Percentiles rank a stretch among this genome's conserved stretches.
These are phyloP conservation scores for Komagataella pastoris DNA, from an alignment of 805 yeast genomes.

Conservation along the genomic window DNA sequence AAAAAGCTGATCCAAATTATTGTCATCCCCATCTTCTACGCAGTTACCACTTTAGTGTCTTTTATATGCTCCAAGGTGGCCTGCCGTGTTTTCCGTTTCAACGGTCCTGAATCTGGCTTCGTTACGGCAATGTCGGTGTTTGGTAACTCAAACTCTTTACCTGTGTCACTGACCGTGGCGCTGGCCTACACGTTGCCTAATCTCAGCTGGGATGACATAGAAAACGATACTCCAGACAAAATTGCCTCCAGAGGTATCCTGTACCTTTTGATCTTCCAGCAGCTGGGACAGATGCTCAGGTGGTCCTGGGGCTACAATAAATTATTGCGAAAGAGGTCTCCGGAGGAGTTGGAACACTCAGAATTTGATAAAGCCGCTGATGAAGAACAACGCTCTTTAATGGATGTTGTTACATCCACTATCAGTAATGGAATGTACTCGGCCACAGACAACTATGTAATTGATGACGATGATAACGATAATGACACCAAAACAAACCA, in stretches of 20 bases:
- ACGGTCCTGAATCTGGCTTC: constrained; percentile 70
- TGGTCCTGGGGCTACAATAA: constrained; percentile 86
- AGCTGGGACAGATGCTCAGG: constrained; percentile 68
- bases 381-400: neutral
- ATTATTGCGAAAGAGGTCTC: constrained; percentile 38
- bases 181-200: constrained; percentile 66
- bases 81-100: constrained; percentile 40
- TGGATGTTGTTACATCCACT: neutral
- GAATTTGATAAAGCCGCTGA: constrained; percentile 6
- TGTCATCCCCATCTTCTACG: constrained; percentile 74
- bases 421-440: neutral
- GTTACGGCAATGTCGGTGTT: constrained; percentile 96
- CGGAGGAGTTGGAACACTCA: constrained; percentile 12
- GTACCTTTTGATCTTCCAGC: constrained; percentile 66
- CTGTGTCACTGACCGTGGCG: constrained; percentile 80
- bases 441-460: neutral
- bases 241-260: constrained; percentile 71
- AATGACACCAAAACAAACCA: neutral
- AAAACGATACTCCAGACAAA: constrained; percentile 51
- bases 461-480: neutral
- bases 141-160: constrained; percentile 90
- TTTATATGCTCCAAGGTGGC: constrained; percentile 45
- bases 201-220: constrained; percentile 62
- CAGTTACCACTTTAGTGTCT: constrained; percentile 71
- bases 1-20: constrained; percentile 69